Evolutionary conservation across 768 basidiomycete species (phyloP), one percentile per base, ranked within the genome.

Genomic region (Suillus paluster): DNA sequence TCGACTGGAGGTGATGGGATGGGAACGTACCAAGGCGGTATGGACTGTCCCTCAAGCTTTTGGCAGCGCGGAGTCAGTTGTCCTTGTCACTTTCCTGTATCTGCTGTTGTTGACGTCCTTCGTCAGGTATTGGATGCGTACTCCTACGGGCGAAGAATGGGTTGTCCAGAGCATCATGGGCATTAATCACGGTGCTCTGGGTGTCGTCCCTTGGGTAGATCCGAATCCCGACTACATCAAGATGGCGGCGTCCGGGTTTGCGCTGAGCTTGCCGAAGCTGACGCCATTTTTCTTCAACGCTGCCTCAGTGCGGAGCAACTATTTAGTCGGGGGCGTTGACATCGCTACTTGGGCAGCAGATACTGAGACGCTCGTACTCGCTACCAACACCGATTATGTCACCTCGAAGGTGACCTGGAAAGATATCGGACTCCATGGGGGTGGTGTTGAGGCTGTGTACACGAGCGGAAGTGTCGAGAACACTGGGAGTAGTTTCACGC

Each of bases 11-110:
- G 78, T 83, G 53, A 83, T 88, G 64, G 89, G 88, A 2, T 89
- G 89, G 86, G 86, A 87, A 64, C 77, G 84, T 12, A 84, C 81
- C 6, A 87, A 90, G 70, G 83, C 88, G 1, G 81, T 92, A 0
- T 93, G 91, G 92, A 86, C 87, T 2, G 91, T 93, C 1, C 89
- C 91, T 0, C 92, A 94, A 73, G 91, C 83, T 0, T 94, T 94
- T 69, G 89, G 90, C 30, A 80, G 80, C 58, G 69, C 67, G 7
- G 64, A 73, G 77, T 80, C 17, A 65, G 73, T 66, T 12, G 5
- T 59, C 15, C 33, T 68, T 53, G 4, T 14, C n/a, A 34, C 49
- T n/a, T 38, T 23, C 8, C 5, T 11, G 10, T 19, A 52, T 64
- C 36, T 41, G 9, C 33, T 53, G n/a, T 17, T 27, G n/a, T 14